These are phyloP conservation scores for Hydrangea macrophylla DNA, from an alignment of 148 eudicot genomes.

Conservation along the genomic window DNA sequence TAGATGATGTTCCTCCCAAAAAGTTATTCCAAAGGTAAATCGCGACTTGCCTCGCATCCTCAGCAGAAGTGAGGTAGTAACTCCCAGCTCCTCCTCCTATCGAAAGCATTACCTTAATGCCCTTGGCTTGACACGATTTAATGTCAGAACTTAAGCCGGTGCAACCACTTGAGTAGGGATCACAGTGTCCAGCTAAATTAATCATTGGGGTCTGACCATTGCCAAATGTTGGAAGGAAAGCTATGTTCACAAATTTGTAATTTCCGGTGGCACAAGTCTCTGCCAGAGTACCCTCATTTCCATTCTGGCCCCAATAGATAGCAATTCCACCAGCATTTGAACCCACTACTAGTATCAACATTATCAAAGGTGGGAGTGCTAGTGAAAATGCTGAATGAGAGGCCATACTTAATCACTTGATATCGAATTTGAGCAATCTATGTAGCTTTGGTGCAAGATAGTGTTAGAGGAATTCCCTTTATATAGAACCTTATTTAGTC, in stretches of 20 bases:
- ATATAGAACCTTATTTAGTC: no score
- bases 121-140: conserved; percentile 18
- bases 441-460: conserved; percentile 4
- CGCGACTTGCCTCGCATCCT: conserved; percentile 20
- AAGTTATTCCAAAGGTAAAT: conserved; percentile 28
- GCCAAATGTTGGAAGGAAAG: conserved; percentile 26
- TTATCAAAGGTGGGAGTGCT: not conserved
- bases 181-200: conserved; percentile 23
- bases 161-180: conserved; percentile 19
- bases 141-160: conserved; percentile 20
- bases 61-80: conserved; percentile 14
- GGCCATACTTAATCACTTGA: conserved; percentile 4
- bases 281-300: conserved; percentile 16
- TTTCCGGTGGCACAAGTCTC: conserved; percentile 20
- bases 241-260: conserved; percentile 19
- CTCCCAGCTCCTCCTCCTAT: conserved; percentile 21
- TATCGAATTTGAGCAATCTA: not conserved
- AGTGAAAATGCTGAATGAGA: no score
- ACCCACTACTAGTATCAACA: not conserved
- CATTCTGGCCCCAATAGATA: conserved; percentile 16
- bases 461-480: no score
- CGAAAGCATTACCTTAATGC: conserved; percentile 20
- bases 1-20: conserved; percentile 15
- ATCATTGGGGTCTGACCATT: conserved; percentile 23
- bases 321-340: conserved; percentile 19